Conservation (phyloP, 257 asterid species). For the Ilex aquifolium region DNA sequence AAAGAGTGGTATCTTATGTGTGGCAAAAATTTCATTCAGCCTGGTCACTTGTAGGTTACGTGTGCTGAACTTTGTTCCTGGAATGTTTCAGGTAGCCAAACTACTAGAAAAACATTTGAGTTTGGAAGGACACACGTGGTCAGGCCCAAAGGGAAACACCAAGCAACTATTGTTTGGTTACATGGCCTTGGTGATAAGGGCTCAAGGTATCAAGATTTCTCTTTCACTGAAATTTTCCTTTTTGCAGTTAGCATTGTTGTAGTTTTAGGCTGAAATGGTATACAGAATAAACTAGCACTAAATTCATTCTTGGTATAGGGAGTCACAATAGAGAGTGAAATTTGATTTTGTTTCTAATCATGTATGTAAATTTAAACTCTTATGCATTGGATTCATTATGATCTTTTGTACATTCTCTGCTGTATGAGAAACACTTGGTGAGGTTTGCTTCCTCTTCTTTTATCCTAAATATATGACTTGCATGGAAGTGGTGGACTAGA, state of each 20-base stretch:
- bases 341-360: not conserved
- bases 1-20: not conserved
- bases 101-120: slow-evolving; percentile 38
- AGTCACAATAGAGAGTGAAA: not conserved
- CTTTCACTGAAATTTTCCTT: not conserved
- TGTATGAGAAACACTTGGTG: no score
- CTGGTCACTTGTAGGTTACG: not conserved
- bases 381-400: no score
- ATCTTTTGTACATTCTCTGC: no score
- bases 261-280: not conserved
- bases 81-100: slow-evolving; percentile 39
- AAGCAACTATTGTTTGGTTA: slow-evolving; percentile 85
- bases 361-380: no score
- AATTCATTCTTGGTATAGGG: not conserved
- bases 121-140: slow-evolving; percentile 87
- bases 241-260: not conserved
- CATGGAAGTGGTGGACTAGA: no score
- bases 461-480: no score
- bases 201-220: slow-evolving; percentile 43
- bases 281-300: not conserved
- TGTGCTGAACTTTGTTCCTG: slow-evolving; percentile 10
- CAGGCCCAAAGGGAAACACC: slow-evolving; percentile 77
- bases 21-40: not conserved
- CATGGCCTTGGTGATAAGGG: slow-evolving; percentile 88
- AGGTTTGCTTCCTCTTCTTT: no score